Evolutionary conservation across 805 yeast species (phyloP), one percentile per base, ranked within the genome.

Genomic region (Lachancea dasiensis): DNA sequence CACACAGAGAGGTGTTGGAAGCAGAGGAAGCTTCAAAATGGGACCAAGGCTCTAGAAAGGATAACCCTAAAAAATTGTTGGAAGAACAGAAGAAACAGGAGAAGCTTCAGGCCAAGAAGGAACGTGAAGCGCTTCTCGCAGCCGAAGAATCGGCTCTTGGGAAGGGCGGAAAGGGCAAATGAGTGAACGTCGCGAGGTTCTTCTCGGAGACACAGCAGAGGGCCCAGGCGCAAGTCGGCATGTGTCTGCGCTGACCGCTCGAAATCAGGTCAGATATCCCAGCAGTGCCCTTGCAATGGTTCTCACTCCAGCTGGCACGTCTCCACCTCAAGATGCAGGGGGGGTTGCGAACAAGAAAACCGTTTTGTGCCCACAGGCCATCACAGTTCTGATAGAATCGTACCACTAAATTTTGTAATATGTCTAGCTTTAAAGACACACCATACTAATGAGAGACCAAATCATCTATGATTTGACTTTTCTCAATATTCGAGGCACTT

Each of bases 1-100:
- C 48, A 13, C 58, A 52, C 31, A 25, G 25, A 9, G 53, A 41
- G n/a, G 43, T 37, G 26, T 23, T 30, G 16, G 65, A 60, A 33
- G 58, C 57, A 11, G 58, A 48, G 32, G 65, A 61, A 34, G 61
- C 63, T 11, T 34, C 47, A 10, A 59, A 56, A 34, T 61, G 65
- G 65, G 54, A 51, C 11, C 44, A 52, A 27, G 65, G 65, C 7
- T 40, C 63, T 6, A 48, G 42, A 14, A 48, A 48, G 32, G 46
- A 47, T 2, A 54, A 38, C 32, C 36, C 47, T 19, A 59, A 53
- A 43, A 58, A 56, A 36, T 18, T 40, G 27, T 34, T 42, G n/a
- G 65, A 61, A 27, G 60, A 58, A 27, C 52, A 52, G 34, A 59
- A 59, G 43, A 52, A 38, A 29, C 52, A 47, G 30, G 64, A 54